These are phyloP conservation scores for Plasmopara halstedii DNA, from an alignment of 352 stramenopile genomes.

Conservation along the genomic window DNA sequence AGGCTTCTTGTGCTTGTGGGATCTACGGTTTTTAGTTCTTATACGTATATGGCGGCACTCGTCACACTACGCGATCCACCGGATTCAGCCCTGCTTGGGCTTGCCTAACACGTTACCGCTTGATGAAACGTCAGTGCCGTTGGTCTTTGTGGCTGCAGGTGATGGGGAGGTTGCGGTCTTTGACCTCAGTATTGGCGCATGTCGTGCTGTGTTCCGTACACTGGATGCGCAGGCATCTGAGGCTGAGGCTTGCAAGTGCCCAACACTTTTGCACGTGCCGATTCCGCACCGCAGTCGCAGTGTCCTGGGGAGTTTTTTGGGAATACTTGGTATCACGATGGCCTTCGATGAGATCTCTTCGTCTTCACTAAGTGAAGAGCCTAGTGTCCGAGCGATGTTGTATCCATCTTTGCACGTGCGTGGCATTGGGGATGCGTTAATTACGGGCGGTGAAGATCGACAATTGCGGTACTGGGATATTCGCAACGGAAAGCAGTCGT, in stretches of 20 bases:
- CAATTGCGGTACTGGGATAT: constrained; percentile 98
- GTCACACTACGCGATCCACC: constrained; percentile 84
- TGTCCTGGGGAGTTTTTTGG: constrained; percentile 64
- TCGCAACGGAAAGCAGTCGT: constrained; percentile 88
- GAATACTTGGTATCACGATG: constrained; percentile 73
- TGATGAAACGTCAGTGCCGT: constrained; percentile 72
- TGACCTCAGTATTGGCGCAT: constrained; percentile 84
- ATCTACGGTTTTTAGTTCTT: constrained; percentile 93
- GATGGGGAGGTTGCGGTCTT: constrained; percentile 89
- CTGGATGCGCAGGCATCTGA: constrained; percentile 73
- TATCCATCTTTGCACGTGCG: constrained; percentile 85
- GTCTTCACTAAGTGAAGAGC: constrained; percentile 61
- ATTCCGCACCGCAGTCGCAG: constrained; percentile 70
- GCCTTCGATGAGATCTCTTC: constrained; percentile 80
- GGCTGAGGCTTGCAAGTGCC: constrained; percentile 63
- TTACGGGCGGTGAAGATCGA: constrained; percentile 92
- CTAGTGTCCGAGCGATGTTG: constrained; percentile 80
- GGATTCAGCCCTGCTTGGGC: constrained; percentile 76
- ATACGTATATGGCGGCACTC: constrained; percentile 96
- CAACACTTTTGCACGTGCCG: constrained; percentile 62
- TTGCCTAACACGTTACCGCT: constrained; percentile 72
- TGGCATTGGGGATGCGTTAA: constrained; percentile 75
- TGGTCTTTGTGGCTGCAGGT: constrained; percentile 92
- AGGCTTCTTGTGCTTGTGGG: constrained; percentile 95
- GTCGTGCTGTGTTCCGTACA: constrained; percentile 88